Evolutionary conservation across 768 basidiomycete genomes (phyloP).

Genomic region (Auricularia heimuer): DNA sequence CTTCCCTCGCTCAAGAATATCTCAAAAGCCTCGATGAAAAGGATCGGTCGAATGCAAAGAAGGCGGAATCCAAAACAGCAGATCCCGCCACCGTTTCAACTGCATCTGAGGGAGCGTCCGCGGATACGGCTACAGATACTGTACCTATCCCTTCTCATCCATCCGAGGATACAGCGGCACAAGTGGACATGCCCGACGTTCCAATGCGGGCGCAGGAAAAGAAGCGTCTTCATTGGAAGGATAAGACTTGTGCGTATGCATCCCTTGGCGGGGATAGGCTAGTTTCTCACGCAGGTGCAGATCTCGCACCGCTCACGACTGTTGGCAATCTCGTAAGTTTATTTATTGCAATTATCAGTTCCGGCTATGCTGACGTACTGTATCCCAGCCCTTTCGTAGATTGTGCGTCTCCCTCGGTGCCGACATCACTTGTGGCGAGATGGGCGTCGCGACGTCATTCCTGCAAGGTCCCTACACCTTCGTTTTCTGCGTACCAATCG

Average conservation of each 20-base stretch:
- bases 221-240: constrained; percentile 74
- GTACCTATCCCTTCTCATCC: constrained; percentile 1
- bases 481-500: background rate
- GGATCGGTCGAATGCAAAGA: constrained; percentile 20
- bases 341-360: background rate
- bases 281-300: constrained; percentile 19
- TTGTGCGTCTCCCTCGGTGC: constrained; percentile 80
- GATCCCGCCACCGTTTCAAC: constrained; percentile 10
- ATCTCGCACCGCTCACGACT: constrained; percentile 80
- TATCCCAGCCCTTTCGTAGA: constrained; percentile 75
- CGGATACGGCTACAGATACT: constrained; percentile 6
- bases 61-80: constrained; percentile 22
- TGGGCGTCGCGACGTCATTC: constrained; percentile 92
- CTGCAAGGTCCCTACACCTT: constrained; percentile 23
- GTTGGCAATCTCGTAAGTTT: constrained; percentile 80
- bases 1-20: constrained; percentile 52
- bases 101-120: background rate
- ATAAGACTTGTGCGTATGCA: constrained; percentile 65
- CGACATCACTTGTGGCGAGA: constrained; percentile 94
- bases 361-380: constrained; percentile 1
- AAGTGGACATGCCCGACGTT: constrained; percentile 57
- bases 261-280: background rate
- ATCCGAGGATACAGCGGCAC: constrained; percentile 14
- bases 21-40: constrained; percentile 30
- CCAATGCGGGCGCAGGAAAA: constrained; percentile 71